Base-by-base conservation (phyloP, 2,329 filamentous ascomycete species). In the Laburnicola sp. region DNA sequence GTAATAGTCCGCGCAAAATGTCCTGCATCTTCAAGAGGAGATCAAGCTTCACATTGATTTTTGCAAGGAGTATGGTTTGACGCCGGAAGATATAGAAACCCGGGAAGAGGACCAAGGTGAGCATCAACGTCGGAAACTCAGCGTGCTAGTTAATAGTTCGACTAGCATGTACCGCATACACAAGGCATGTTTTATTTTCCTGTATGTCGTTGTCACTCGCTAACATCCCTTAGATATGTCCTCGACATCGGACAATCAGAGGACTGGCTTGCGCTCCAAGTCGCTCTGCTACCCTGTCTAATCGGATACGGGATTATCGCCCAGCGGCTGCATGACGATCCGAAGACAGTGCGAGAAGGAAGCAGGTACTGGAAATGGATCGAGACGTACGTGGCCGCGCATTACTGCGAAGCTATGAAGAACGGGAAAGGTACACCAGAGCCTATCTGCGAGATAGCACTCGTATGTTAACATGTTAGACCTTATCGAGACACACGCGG, bases 351-450 rank as follows among this genome's bases (percentile, higher is more conserved):
- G 42, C 79, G 80, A 34, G 78, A 87, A 9, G 83, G 78, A 0
- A 95, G 93, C 69, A 79, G 75, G 16, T 97, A 96, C 75, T 94
- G 88, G 87, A 82, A 85, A 39, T 97, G 93, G 93, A 90, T 97
- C 59, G 80, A 92, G 68, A 95, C 90, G 65, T 97, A 97, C 67
- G 83, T 88, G 11, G 88, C 86, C 2, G 86, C 89, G 0, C 89
- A 94, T 68, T 97, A 96, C 60, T 75, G 79, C 0, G 79, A 85
- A 55, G 89, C 89, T 4, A 88, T 95, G 47, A 78, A 78, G 57
- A 79, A 84, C 2, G 90, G 89, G 22, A 84, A 81, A 48, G 84
- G 88, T 90, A 75, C 72, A 81, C 61, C 21, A 10, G 45, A 27
- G 11, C 11, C 11, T 48, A n/a, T 26, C 25, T 25, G 8, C 10